Base-by-base conservation (phyloP, 257 asterid species). In the Solanum pimpinellifolium region DNA sequence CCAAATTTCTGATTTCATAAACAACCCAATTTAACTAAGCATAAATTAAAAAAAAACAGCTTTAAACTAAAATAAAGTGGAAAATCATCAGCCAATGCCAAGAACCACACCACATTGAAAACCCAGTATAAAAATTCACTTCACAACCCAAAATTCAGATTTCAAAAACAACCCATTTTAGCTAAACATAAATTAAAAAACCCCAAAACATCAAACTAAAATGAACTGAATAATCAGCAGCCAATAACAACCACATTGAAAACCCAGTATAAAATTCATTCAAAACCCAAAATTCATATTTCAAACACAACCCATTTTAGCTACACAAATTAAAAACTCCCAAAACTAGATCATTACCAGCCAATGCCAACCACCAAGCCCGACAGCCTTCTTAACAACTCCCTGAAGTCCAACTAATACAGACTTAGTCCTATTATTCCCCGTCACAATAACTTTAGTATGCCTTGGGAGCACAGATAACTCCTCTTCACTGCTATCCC, bases 351-450 rank as follows among this genome's bases (percentile, higher is more conserved):
- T 65, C 62, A 46, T 89, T 92, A 95, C 98, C 98, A 97, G 97
- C 99, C 99, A 96, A 93, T 96, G 99, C 99, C 99, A 94, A 85
- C 98, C 98, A 85, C 99, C 99, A 90, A 96, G 98, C 16, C 99
- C 98, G 90, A 96, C 98, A 89, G 99, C 98, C 87, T 96, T 96
- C 97, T 96, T 96, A 89, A 96, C 99, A 73, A 95, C 97, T 56
- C 99, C 99, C 93, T 95, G 98, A 90, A 96, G 91, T 52, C 99
- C 99, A 78, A 96, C 99, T 85, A 95, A 92, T 33, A 96, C 99
- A 15, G 98, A 95, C 90, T 96, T 96, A 1, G 99, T 96, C 68
- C 99, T 93, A 90, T 96, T 96, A 73, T 96, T 96, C 15, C 99
- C 99, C 11, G 99, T 96, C 52, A 96, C 99, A n/a, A 96, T 95